phyloP scores from a whole-genome alignment of 208 protist genomes.

The Leishmania arabica region DNA sequence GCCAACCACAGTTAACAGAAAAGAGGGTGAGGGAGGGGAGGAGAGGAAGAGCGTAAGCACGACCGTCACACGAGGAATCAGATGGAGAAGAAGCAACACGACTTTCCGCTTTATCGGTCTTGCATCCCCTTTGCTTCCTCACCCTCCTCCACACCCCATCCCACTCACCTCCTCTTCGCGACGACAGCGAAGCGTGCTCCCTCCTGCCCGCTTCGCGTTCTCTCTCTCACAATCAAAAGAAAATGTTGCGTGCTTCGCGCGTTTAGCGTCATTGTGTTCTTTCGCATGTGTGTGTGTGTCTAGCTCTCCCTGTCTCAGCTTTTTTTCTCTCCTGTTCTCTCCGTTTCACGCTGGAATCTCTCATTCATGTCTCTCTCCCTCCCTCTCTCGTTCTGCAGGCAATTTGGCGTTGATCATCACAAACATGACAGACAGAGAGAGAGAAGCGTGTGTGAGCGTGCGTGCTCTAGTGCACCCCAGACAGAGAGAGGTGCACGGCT shows the following conservation, averaged over 20 bases:
- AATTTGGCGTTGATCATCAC: background rate
- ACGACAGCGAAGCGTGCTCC: background rate
- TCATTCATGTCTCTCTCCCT: background rate
- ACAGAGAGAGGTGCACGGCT: background rate
- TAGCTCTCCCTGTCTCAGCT: background rate
- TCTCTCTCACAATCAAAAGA: background rate
- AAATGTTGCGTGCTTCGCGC: background rate
- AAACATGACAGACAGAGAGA: background rate
- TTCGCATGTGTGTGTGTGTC: background rate
- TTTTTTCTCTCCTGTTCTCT: background rate
- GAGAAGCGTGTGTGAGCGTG: background rate
- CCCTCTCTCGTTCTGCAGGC: background rate
- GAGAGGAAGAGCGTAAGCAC: background rate
- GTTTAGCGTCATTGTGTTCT: background rate
- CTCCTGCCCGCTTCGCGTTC: background rate
- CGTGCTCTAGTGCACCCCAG: background rate
- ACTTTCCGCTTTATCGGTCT: too few species aligned
- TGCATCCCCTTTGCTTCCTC: background rate
- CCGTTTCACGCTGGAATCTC: background rate
- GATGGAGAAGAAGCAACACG: background rate
- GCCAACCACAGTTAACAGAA: background rate
- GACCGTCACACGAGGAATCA: background rate
- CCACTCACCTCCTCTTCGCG: background rate
- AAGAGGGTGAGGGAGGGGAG: background rate
- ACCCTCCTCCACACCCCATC: background rate